A percentile compares a stretch with the other conserved stretches of the same genome.
These are phyloP conservation scores for Eutypa lata DNA, from an alignment of 2,329 filamentous ascomycete genomes.

Conservation along the genomic window DNA sequence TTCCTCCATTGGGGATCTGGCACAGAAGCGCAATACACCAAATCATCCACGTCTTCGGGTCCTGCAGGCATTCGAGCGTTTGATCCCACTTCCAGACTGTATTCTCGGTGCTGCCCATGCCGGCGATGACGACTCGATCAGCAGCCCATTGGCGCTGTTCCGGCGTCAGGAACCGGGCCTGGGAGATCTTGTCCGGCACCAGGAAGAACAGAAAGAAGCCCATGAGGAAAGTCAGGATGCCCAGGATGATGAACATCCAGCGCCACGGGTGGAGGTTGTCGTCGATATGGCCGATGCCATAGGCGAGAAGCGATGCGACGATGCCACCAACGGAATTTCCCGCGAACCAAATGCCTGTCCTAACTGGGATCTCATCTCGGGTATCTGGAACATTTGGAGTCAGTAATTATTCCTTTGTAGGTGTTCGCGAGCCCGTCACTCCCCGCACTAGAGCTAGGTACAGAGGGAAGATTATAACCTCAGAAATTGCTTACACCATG, in stretches of 20 bases:
- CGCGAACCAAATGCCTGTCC: slow-evolving; percentile 55
- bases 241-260: slow-evolving; percentile 58
- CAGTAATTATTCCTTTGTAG: too few relatives aligned
- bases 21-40: slow-evolving; percentile 49
- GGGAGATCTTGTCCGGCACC: slow-evolving; percentile 52
- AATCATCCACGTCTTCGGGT: slow-evolving; percentile 61
- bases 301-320: slow-evolving; percentile 48
- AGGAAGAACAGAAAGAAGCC: slow-evolving; percentile 43
- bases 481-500: too few relatives aligned
- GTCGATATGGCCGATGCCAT: slow-evolving; percentile 52
- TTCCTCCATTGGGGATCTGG: slow-evolving; percentile 62
- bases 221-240: slow-evolving; percentile 49
- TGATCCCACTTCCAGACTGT: slow-evolving; percentile 49
- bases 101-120: slow-evolving; percentile 49
- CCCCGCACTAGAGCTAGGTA: too few relatives aligned
- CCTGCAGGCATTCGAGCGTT: slow-evolving; percentile 48
- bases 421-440: too few relatives aligned
- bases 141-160: slow-evolving; percentile 48
- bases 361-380: slow-evolving; percentile 51
- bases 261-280: slow-evolving; percentile 47
- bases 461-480: too few relatives aligned
- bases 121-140: slow-evolving; percentile 45
- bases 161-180: slow-evolving; percentile 54
- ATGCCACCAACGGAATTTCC: slow-evolving; percentile 48
- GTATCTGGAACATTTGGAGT: too few relatives aligned